Evolutionary conservation across 352 stramenopile species (phyloP).

Genomic region (Phytophthora vignae): DNA sequence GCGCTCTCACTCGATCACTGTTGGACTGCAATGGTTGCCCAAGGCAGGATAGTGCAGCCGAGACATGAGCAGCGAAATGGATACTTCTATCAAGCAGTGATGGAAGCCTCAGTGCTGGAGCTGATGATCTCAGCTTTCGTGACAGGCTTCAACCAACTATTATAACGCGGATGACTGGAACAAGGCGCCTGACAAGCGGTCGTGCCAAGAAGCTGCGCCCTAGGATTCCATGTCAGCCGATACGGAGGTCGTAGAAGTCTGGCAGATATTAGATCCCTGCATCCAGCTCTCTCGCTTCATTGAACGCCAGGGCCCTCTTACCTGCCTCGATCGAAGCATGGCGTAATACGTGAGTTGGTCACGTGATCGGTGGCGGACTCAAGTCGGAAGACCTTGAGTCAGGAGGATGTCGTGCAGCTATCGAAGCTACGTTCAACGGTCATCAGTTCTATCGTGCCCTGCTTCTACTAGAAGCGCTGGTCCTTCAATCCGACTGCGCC

Average conservation of each 20-base stretch:
- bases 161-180: slow-evolving; percentile 3
- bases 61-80: slow-evolving; percentile 3
- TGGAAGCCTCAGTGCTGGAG: no score
- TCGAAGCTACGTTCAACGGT: no score
- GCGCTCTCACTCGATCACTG: neutral
- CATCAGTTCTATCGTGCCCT: no score
- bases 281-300: slow-evolving; percentile 21
- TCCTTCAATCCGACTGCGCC: no score
- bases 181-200: neutral
- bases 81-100: no score
- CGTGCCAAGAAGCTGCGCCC: slow-evolving; percentile 10
- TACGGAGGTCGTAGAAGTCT: slow-evolving; percentile 19
- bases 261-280: slow-evolving; percentile 5
- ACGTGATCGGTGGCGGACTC: slow-evolving; percentile 5
- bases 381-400: slow-evolving; percentile 6
- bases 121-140: neutral
- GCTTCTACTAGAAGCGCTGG: no score
- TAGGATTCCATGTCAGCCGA: neutral
- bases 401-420: slow-evolving; percentile 6
- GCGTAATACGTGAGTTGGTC: slow-evolving; percentile 1
- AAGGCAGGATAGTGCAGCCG: neutral
- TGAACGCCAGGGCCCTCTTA: neutral
- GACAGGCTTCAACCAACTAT: slow-evolving; percentile 2
- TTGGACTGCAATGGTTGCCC: neutral
- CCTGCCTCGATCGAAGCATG: neutral